Conservation (phyloP, 2,329 filamentous ascomycete species). For the Alternaria brassicae region DNA sequence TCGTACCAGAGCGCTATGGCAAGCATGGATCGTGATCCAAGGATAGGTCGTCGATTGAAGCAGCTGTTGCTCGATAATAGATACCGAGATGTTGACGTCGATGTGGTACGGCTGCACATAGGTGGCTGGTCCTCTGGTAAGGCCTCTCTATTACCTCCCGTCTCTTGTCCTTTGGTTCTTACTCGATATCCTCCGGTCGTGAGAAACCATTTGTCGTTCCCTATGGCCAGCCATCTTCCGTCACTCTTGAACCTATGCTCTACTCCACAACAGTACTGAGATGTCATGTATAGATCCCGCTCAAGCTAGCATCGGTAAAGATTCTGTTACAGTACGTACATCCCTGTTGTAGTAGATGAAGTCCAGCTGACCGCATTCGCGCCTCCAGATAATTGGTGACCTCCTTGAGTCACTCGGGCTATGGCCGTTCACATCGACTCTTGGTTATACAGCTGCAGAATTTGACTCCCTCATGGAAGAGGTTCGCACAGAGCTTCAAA, state of each 20-base stretch:
- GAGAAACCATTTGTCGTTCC: background rate
- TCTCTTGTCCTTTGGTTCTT: background rate
- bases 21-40: constrained; percentile 42
- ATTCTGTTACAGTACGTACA: constrained; percentile 23
- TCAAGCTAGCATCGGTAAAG: constrained; percentile 39
- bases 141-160: background rate
- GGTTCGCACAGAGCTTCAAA: constrained; percentile 39
- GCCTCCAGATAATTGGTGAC: constrained; percentile 38
- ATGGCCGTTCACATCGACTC: constrained; percentile 46
- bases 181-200: background rate
- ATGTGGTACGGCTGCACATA: constrained; percentile 45
- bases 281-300: constrained; percentile 33
- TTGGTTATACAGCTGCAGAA: constrained; percentile 42
- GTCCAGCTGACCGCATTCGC: background rate
- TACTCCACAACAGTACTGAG: constrained; percentile 6
- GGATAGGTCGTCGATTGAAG: constrained; percentile 42
- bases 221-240: background rate
- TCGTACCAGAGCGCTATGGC: constrained; percentile 47
- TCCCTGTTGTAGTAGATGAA: background rate
- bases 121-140: constrained; percentile 49
- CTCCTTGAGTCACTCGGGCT: constrained; percentile 48
- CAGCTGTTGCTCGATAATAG: constrained; percentile 40
- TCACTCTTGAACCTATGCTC: background rate
- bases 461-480: constrained; percentile 39
- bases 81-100: constrained; percentile 40